Percentiles rank a stretch among this genome's conserved stretches.
Conservation (phyloP, 2,329 filamentous ascomycete genomes). For the Ascochyta lentis region DNA sequence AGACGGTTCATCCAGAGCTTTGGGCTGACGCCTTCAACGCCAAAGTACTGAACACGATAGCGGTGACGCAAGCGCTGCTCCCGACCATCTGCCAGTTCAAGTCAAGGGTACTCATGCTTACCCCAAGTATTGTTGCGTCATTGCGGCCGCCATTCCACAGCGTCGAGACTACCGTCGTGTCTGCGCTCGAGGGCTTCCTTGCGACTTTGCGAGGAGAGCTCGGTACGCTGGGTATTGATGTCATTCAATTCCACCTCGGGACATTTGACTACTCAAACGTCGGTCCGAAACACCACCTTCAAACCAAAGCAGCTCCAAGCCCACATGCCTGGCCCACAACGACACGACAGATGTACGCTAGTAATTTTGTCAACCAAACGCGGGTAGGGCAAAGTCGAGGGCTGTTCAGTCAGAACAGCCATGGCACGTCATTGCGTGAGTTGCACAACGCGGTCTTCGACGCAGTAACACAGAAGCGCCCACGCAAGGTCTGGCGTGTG, state of each 20-base stretch:
- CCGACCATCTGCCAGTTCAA: slow-evolving; percentile 60
- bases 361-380: slow-evolving; percentile 48
- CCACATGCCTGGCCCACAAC: slow-evolving; percentile 48
- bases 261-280: slow-evolving; percentile 84
- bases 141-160: slow-evolving; percentile 82
- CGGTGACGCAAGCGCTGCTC: slow-evolving; percentile 87
- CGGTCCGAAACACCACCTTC: slow-evolving; percentile 51
- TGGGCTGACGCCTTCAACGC: slow-evolving; percentile 93
- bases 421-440: slow-evolving; percentile 75
- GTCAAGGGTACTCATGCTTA: slow-evolving; percentile 76
- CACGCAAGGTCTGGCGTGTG: slow-evolving; percentile 72
- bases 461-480: slow-evolving; percentile 72
- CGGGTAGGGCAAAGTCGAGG: slow-evolving; percentile 58
- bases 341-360: slow-evolving; percentile 44
- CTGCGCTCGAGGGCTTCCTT: slow-evolving; percentile 85
- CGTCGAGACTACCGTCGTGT: slow-evolving; percentile 84
- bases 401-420: slow-evolving; percentile 56
- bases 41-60: slow-evolving; percentile 86
- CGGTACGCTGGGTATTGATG: slow-evolving; percentile 74
- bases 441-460: slow-evolving; percentile 91
- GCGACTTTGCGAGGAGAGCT: slow-evolving; percentile 82
- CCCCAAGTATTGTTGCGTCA: slow-evolving; percentile 79
- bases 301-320: slow-evolving; percentile 41
- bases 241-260: slow-evolving; percentile 88
- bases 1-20: slow-evolving; percentile 80